Conservation (phyloP, 2,329 filamentous ascomycete genomes). For the Cladophialophora yegresii region DNA sequence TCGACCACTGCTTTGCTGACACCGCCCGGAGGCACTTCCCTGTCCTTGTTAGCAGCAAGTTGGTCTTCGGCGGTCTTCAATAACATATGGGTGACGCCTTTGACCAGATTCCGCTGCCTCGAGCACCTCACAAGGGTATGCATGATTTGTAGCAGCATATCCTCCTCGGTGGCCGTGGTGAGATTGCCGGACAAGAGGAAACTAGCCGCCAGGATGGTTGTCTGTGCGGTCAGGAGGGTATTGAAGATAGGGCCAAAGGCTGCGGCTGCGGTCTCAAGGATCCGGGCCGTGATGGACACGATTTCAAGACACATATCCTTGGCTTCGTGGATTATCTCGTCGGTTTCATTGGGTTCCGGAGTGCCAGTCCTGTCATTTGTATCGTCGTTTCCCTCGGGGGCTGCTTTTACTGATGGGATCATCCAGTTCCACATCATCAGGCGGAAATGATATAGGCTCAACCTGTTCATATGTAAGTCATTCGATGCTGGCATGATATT, state of each 20-base stretch:
- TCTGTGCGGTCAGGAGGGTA: slow-evolving; percentile 18
- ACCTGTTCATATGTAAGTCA: slow-evolving; percentile 4
- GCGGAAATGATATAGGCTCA: slow-evolving; percentile 18
- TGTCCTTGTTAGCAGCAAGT: not conserved
- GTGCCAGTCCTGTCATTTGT: not conserved
- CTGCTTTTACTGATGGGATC: slow-evolving; percentile 1
- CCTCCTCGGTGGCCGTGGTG: slow-evolving; percentile 13
- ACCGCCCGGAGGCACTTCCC: not conserved
- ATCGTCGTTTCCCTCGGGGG: not conserved
- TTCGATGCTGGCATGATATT: not conserved
- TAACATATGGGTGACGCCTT: slow-evolving; percentile 26
- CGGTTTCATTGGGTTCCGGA: not conserved
- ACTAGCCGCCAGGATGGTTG: slow-evolving; percentile 18
- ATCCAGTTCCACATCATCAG: slow-evolving; percentile 22
- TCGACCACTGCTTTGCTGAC: slow-evolving; percentile 12
- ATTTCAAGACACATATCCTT: slow-evolving; percentile 12
- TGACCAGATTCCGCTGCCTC: slow-evolving; percentile 16
- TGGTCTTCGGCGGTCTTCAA: slow-evolving; percentile 20
- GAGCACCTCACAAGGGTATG: slow-evolving; percentile 15
- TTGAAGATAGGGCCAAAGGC: slow-evolving; percentile 11
- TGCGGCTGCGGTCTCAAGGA: slow-evolving; percentile 3
- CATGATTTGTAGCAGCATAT: slow-evolving; percentile 21
- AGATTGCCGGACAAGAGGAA: slow-evolving; percentile 20
- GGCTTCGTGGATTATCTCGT: not conserved
- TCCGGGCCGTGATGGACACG: not conserved